Conservation (phyloP, 192 early-diverging fungal genomes). For the Entomortierella lignicola region DNA sequence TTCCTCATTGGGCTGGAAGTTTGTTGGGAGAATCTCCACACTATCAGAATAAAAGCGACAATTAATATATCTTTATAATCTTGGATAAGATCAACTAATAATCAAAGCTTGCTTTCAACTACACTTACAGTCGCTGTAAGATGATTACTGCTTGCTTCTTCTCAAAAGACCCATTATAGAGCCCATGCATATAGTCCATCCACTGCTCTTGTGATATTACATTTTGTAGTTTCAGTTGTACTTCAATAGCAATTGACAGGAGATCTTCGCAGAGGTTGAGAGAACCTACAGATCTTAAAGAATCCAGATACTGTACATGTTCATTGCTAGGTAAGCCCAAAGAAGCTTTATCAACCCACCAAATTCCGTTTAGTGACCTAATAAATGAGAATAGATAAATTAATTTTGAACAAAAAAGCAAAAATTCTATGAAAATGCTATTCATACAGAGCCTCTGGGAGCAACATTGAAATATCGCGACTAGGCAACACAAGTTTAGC, state of each 20-base stretch:
- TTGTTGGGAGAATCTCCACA: neutral
- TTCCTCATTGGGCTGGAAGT: neutral
- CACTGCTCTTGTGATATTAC: neutral
- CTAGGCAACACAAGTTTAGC: neutral
- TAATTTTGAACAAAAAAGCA: no score
- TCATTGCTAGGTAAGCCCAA: neutral
- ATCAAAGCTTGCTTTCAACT: neutral
- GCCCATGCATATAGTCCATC: constrained; percentile 2
- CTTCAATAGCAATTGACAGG: neutral
- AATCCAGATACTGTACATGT: neutral
- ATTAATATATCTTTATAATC: neutral
- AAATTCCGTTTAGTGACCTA: neutral
- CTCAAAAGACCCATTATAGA: neutral
- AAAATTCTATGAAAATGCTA: neutral
- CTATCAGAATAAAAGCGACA: neutral
- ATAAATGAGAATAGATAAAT: neutral
- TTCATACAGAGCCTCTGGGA: neutral
- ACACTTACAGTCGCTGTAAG: neutral
- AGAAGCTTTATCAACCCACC: neutral
- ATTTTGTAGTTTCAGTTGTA: neutral
- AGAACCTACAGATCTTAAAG: neutral
- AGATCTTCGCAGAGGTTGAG: neutral
- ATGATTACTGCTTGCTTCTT: constrained; percentile 4
- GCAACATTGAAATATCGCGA: neutral
- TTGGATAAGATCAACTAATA: neutral